Evolutionary conservation across 1,139 yeast species (phyloP), one percentile per base, ranked within the genome.

Genomic region (Geotrichum cucujoidarum): DNA sequence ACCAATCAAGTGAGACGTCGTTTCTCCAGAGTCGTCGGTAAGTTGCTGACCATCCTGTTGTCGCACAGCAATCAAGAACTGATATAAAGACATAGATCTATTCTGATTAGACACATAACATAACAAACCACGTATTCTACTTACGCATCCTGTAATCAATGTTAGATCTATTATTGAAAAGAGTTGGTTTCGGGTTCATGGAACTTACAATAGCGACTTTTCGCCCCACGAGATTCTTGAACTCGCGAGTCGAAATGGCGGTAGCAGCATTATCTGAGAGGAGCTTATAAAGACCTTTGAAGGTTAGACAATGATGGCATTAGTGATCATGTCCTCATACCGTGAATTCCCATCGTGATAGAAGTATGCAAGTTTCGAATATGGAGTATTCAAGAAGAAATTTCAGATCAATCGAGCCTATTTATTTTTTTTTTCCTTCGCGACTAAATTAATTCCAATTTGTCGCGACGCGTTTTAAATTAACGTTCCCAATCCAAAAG

Each of bases 11-110:
- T 92, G 99, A 0, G 72, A 87, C 0, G 99, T 92, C 4, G 97
- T 90, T 57, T 89, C 95, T 27, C 98, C 98, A 16, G 78, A 78
- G 39, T 86, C 96, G 55, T 79, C 83, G 36, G 95, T 83, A 60
- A 92, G 73, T 64, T 89, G 95, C 56, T 82, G 90, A n/a, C 99
- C 99, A 64, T 92, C 97, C 48, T 84, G 87, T 60, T 90, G 97
- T 62, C 99, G 78, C 13, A 92, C 98, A 0, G 98, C 97, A 61
- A 92, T 90, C 48, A 92, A 72, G 62, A 89, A 92, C 67, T 92
- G 97, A 64, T 92, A 92, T 44, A 92, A 74, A 58, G 95, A 88
- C 97, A 92, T 92, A 11, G 97, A 83, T 68, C 77, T 81, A 56
- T 66, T 3, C 7, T n/a, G 8, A 11, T 44, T 29, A 13, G 16